Conservation (phyloP, 2,329 filamentous ascomycete species). For the Chaetomiaceae sp. region DNA sequence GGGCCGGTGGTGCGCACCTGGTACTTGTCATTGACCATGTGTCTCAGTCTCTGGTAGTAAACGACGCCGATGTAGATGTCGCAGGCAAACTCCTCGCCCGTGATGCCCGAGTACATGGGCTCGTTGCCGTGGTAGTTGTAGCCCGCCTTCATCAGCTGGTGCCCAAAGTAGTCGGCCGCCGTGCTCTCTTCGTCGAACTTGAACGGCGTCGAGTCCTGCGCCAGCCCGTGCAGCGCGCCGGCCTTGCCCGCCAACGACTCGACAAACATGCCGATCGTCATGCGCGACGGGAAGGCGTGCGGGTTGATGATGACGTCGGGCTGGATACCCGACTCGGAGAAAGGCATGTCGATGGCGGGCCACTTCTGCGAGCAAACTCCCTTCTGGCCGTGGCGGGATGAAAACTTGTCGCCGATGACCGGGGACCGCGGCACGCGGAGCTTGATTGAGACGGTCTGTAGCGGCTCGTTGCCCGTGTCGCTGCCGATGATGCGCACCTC, state of each 20-base stretch:
- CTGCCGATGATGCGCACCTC: slow-evolving; percentile 86
- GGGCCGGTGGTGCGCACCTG: slow-evolving; percentile 95
- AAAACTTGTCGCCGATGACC: slow-evolving; percentile 98
- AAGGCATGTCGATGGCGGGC: slow-evolving; percentile 90
- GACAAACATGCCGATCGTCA: slow-evolving; percentile 99
- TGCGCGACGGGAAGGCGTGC: slow-evolving; percentile 97
- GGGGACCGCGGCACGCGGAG: slow-evolving; percentile 85
- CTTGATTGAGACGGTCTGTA: slow-evolving; percentile 87
- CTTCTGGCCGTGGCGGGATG: slow-evolving; percentile 95
- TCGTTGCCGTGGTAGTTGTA: slow-evolving; percentile 99
- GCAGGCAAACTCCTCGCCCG: slow-evolving; percentile 83
- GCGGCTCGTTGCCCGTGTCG: slow-evolving; percentile 74
- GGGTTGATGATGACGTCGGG: slow-evolving; percentile 99
- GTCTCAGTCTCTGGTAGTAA: slow-evolving; percentile 94
- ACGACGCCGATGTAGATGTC: slow-evolving; percentile 97
- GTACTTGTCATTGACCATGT: slow-evolving; percentile 99
- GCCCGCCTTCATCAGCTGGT: slow-evolving; percentile 89
- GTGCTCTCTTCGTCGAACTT: slow-evolving; percentile 89
- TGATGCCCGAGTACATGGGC: slow-evolving; percentile 97
- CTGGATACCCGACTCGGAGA: slow-evolving; percentile 92
- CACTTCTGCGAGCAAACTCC: slow-evolving; percentile 96
- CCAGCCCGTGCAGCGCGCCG: slow-evolving; percentile 87
- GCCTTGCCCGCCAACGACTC: slow-evolving; percentile 95
- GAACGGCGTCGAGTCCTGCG: slow-evolving; percentile 94
- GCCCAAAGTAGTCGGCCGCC: slow-evolving; percentile 88